Base-by-base conservation (phyloP, 1,284 basidiomycete species). In the Pseudozyma thailandica region DNA sequence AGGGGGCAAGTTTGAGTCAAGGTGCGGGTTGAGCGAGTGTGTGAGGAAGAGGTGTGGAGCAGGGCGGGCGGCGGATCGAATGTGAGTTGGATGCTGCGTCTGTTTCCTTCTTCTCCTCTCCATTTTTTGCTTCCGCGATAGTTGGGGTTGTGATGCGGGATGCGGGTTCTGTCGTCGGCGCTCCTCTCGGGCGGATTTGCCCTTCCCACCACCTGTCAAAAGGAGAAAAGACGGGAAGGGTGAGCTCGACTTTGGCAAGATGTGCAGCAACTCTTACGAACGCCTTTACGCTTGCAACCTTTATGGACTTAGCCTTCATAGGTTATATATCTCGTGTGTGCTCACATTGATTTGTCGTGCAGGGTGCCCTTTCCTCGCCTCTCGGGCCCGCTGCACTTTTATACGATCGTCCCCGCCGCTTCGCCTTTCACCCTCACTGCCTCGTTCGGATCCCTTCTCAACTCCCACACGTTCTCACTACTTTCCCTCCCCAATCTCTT, bases 381-480 rank as follows among this genome's bases (percentile, higher is more conserved):
- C 31, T 33, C 3, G n/a, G n/a, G n/a, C 4, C 31, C n/a, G 12
- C n/a, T 8, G 3, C 12, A 37, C 9, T 26, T 28, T 55, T 28
- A 65, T 1, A 65, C 42, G 25, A 65, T 65, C 12, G 51, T 65
- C 20, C 42, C 46, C 2, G 21, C 23, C 2, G 18, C 18, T 3
- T 27, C 41, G 1, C 18, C 26, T 15, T 55, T 65, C 0, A 13
- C 27, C 39, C 18, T 39, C 15, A 65, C 43, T 33, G 18, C 16
- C 27, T 54, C 62, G 12, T 38, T 59, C 20, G 62, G 62, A 48
- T 59, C 55, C 9, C 62, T 88, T 80, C 94, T 85, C 21, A 91
- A 86, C 69, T 92, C 90, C 95, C 95, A 98, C 3, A 98, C 89
- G 80, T 94, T 92, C 85, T 98, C 95, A 60, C 91, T 92, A 83